phyloP scores from a whole-genome alignment of 2,329 filamentous ascomycete species.

The Fusarium sp. region DNA sequence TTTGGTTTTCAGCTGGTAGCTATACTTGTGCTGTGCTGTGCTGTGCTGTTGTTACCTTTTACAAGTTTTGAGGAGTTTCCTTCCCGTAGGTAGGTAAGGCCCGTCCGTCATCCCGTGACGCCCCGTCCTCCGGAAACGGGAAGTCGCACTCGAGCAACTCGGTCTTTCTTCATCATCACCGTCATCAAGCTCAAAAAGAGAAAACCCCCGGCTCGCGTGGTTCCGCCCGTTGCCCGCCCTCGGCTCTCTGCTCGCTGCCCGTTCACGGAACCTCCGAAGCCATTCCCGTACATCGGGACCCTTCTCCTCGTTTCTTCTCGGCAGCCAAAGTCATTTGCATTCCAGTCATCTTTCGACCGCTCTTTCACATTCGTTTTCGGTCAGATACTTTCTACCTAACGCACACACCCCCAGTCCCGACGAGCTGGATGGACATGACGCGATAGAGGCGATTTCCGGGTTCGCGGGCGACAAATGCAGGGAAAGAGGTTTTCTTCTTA shows the following conservation, averaged over 20 bases:
- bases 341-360: conserved; percentile 29
- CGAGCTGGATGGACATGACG: conserved; percentile 13
- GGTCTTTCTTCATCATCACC: background rate
- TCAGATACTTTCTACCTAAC: background rate
- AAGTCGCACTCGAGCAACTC: conserved; percentile 10
- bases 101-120: conserved; percentile 33
- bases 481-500: background rate
- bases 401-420: conserved; percentile 6
- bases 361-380: conserved; percentile 27
- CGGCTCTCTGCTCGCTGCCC: conserved; percentile 18
- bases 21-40: conserved; percentile 6
- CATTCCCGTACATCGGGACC: conserved; percentile 11
- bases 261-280: conserved; percentile 32
- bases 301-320: background rate
- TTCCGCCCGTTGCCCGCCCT: conserved; percentile 14
- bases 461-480: background rate
- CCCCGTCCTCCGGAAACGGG: conserved; percentile 25
- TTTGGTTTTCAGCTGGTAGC: background rate
- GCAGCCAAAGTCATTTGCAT: conserved; percentile 30
- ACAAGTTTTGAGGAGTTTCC: background rate
- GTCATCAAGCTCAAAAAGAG: background rate
- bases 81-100: too few species aligned
- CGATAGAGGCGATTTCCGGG: background rate
- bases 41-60: background rate
- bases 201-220: background rate